Percentiles rank a stretch among this genome's conserved stretches.
Conservation (phyloP, 2,329 filamentous ascomycete species). For the Hypoxylon sp. region DNA sequence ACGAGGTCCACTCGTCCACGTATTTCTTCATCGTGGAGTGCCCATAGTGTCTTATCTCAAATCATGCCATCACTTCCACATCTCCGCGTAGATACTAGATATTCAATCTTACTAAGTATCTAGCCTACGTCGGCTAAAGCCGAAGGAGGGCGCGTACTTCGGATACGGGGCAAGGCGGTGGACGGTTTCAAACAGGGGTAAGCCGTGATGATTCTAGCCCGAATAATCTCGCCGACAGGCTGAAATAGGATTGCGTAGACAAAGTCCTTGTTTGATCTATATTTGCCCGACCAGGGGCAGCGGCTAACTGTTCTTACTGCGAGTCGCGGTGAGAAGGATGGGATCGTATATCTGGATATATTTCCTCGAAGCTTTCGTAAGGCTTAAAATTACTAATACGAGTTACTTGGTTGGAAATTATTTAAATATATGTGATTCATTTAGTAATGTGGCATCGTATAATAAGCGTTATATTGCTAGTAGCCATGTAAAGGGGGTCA, state of each 20-base stretch:
- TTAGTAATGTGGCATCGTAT: slow-evolving; percentile 1
- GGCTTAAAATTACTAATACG: background rate
- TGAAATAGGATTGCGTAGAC: background rate
- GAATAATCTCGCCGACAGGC: background rate
- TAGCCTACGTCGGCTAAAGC: background rate
- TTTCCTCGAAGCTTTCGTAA: background rate
- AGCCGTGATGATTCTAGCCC: background rate
- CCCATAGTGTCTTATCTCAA: background rate
- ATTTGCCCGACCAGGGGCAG: background rate
- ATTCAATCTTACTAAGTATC: background rate
- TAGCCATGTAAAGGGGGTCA: background rate
- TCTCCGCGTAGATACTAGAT: background rate
- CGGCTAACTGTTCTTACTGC: background rate
- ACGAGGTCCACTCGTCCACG: background rate
- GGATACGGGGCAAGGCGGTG: slow-evolving; percentile 6
- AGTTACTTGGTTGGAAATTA: background rate
- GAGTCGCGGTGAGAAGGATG: background rate
- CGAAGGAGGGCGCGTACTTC: background rate
- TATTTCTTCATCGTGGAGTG: background rate
- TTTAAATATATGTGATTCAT: background rate
- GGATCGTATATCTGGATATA: background rate
- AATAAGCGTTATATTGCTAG: background rate
- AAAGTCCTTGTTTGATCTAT: background rate
- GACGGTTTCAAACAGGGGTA: background rate
- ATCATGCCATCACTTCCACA: background rate